phyloP scores from a whole-genome alignment of 305 asterid genomes.

The Lippia alba region DNA sequence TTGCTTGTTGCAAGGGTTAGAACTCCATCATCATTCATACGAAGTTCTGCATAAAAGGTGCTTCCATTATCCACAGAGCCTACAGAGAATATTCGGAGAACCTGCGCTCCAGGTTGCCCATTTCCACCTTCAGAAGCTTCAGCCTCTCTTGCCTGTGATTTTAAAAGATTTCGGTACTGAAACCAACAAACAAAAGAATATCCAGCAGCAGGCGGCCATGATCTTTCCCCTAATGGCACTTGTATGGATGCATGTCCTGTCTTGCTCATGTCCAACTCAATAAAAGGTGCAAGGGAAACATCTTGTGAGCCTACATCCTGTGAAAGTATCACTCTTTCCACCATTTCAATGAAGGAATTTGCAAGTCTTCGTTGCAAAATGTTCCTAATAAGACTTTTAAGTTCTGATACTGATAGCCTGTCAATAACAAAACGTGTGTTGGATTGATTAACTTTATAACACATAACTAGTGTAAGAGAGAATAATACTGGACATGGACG shows the following conservation, averaged over 20 bases:
- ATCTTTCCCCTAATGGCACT: slow-evolving; percentile 81
- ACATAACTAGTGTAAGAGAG: background rate
- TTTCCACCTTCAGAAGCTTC: slow-evolving; percentile 55
- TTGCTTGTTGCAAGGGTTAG: slow-evolving; percentile 72
- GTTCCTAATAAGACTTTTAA: slow-evolving; percentile 63
- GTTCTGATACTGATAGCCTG: slow-evolving; percentile 69
- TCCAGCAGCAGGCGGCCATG: slow-evolving; percentile 89
- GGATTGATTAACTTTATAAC: slow-evolving; percentile 9
- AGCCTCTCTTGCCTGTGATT: slow-evolving; percentile 50
- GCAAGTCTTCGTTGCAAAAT: slow-evolving; percentile 59
- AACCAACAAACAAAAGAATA: slow-evolving; percentile 82
- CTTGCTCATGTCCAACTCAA: slow-evolving; percentile 76
- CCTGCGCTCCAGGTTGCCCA: slow-evolving; percentile 51
- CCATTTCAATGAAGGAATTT: slow-evolving; percentile 65
- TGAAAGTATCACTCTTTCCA: slow-evolving; percentile 60
- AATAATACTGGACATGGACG: slow-evolving; percentile 11
- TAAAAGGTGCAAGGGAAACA: slow-evolving; percentile 71
- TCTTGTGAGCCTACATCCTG: slow-evolving; percentile 61
- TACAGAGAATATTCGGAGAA: slow-evolving; percentile 63
- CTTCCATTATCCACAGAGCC: slow-evolving; percentile 62
- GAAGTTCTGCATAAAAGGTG: slow-evolving; percentile 62
- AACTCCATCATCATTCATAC: slow-evolving; percentile 70
- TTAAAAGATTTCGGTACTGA: slow-evolving; percentile 60
- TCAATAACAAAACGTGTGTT: slow-evolving; percentile 31
- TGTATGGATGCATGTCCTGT: slow-evolving; percentile 71